Base-by-base conservation (phyloP, 2,329 filamentous ascomycete genomes). In the Stachybotrys chlorohalonatus region DNA sequence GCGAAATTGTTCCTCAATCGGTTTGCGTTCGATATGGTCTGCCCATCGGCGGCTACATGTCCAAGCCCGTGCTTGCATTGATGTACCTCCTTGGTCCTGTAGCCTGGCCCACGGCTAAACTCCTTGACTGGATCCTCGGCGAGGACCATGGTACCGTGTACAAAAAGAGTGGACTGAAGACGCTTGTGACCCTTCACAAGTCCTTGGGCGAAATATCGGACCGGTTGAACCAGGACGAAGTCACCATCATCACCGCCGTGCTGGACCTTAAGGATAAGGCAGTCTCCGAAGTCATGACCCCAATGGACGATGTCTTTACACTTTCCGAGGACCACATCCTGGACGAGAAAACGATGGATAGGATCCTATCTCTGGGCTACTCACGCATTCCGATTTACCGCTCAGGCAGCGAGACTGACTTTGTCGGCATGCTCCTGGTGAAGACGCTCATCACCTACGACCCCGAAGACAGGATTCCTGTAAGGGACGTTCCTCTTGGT, bases 391-490 rank as follows among this genome's bases (percentile, higher is more conserved):
- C 94, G 3, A 95, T 99, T 56, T 89, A 96, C 66, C 86, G 90
- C 46, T 85, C 90, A 0, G 88, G 90, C 56, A 95, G 92, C 64
- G 77, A 82, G 1, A 82, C 83, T 55, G 93, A 99, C 68, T 99
- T 96, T 71, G 87, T 97, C 32, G 94, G 94, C 59, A 99, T 99
- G 93, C 82, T 99, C 7, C 77, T 99, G 9, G 94, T 99, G 69
- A 99, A 99, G 77, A 97, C 97, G 66, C 82, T 99, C 57, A 99
- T 99, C 65, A 97, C 94, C 0, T 99, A 99, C 68, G 94, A 99
- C 61, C 94, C 94, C 0, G 94, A 99, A 70, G 94, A 99, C 66
- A 83, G 82, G 66, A 89, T 88, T 65, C 84, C 84, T 17, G 94
- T 99, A 42, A 82, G 87, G 57, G 93, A 97, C 58, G 96, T 99